Evolutionary conservation across 2,329 filamentous ascomycete species (phyloP).

Genomic region (Aspergillus terreus): DNA sequence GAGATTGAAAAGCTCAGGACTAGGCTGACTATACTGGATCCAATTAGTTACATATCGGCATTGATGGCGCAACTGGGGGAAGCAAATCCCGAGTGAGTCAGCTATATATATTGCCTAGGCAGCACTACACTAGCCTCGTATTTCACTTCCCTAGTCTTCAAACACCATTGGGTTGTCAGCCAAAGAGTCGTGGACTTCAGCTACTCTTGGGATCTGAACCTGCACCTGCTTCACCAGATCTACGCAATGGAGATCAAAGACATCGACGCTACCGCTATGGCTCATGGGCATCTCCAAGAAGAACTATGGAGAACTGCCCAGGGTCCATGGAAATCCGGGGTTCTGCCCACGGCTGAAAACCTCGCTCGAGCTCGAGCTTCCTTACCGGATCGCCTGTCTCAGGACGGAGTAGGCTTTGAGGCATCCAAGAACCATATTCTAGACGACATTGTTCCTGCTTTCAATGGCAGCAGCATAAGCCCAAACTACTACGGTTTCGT

Average conservation of each 20-base stretch:
- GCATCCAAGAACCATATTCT: conserved; percentile 36
- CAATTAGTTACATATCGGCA: no score
- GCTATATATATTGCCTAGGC: no score
- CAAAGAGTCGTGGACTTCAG: no score
- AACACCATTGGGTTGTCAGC: no score
- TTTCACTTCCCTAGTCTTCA: no score
- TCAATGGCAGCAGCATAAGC: conserved; percentile 64
- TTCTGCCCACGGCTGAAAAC: conserved; percentile 29
- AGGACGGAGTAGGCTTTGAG: conserved; percentile 28
- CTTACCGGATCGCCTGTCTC: conserved; percentile 26
- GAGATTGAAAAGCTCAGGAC: no score
- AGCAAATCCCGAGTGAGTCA: no score
- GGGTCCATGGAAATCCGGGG: conserved; percentile 23
- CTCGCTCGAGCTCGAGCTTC: conserved; percentile 31
- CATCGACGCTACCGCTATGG: conserved; percentile 4
- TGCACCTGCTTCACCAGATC: no score
- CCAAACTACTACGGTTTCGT: conserved; percentile 84
- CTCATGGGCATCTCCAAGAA: conserved; percentile 21
- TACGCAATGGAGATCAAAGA: conserved; percentile 12
- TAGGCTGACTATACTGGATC: no score
- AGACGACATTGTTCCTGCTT: conserved; percentile 47
- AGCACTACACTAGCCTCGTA: no score
- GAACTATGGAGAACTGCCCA: conserved; percentile 29
- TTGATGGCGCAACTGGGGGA: no score
- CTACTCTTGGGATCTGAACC: no score